These are phyloP conservation scores for Aureobasidium mangrovei DNA, from an alignment of 2,329 filamentous ascomycete genomes.

Conservation along the genomic window DNA sequence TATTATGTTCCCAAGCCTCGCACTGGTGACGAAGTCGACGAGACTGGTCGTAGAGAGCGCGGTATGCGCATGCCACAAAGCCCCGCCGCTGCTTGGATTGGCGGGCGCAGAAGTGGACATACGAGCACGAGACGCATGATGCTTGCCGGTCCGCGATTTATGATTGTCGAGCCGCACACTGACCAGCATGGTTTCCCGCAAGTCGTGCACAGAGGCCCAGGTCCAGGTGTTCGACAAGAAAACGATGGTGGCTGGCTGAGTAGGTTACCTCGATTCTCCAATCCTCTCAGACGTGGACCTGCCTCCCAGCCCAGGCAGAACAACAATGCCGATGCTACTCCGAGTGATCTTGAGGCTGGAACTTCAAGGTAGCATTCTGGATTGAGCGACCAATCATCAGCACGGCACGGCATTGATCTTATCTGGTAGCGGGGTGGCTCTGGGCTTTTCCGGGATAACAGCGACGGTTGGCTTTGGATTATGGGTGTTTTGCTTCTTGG, in stretches of 20 bases:
- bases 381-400: not conserved
- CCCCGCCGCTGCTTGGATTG: slow-evolving; percentile 24
- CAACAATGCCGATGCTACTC: slow-evolving; percentile 14
- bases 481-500: not conserved
- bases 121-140: slow-evolving; percentile 23
- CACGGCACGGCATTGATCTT: not conserved
- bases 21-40: slow-evolving; percentile 42
- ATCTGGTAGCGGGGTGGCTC: not conserved
- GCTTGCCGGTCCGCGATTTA: slow-evolving; percentile 22
- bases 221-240: not conserved
- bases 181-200: slow-evolving; percentile 7
- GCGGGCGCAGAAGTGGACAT: slow-evolving; percentile 18
- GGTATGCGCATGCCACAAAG: slow-evolving; percentile 19
- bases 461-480: not conserved
- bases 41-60: slow-evolving; percentile 13
- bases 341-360: slow-evolving; percentile 25
- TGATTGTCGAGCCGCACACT: slow-evolving; percentile 17
- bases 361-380: slow-evolving; percentile 3
- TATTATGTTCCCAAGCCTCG: slow-evolving; percentile 93
- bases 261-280: slow-evolving; percentile 18
- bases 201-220: not conserved
- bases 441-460: slow-evolving; percentile 4
- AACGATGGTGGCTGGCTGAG: slow-evolving; percentile 19
- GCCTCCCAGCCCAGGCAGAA: slow-evolving; percentile 1
- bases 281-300: slow-evolving; percentile 22